These are phyloP conservation scores for Chaetoscypha palmicola DNA, from an alignment of 2,329 filamentous ascomycete genomes.

Conservation along the genomic window DNA sequence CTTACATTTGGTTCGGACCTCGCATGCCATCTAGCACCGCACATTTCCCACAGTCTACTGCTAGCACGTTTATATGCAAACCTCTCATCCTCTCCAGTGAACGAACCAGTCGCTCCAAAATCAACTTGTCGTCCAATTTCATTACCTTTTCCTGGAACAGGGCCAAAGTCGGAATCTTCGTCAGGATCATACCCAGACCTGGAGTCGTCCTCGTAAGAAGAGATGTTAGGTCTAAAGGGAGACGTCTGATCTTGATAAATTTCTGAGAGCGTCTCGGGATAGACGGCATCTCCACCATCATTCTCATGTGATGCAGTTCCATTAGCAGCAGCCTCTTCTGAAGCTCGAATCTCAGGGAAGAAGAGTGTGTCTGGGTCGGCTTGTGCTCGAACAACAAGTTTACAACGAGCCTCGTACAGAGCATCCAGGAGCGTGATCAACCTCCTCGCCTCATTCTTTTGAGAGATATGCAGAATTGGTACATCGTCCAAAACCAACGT, in stretches of 20 bases:
- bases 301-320: constrained; percentile 32
- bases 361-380: constrained; percentile 67
- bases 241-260: constrained; percentile 72
- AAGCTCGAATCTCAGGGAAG: constrained; percentile 53
- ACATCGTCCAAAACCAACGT: constrained; percentile 68
- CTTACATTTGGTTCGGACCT: constrained; percentile 40
- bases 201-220: constrained; percentile 48
- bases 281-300: constrained; percentile 44
- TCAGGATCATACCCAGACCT: constrained; percentile 48
- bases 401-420: constrained; percentile 74
- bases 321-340: constrained; percentile 9
- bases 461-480: constrained; percentile 56
- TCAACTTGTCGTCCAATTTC: constrained; percentile 41
- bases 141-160: constrained; percentile 28
- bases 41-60: constrained; percentile 78
- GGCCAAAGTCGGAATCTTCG: constrained; percentile 49
- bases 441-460: constrained; percentile 74
- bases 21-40: constrained; percentile 64
- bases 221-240: constrained; percentile 73
- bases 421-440: constrained; percentile 78
- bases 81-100: constrained; percentile 74
- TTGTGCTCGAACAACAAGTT: constrained; percentile 61
- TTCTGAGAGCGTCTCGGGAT: constrained; percentile 62
- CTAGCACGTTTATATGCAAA: constrained; percentile 75
- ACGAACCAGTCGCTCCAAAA: constrained; percentile 59